Conservation (phyloP, 1,139 yeast species). For the Suhomyces yuchorum region DNA sequence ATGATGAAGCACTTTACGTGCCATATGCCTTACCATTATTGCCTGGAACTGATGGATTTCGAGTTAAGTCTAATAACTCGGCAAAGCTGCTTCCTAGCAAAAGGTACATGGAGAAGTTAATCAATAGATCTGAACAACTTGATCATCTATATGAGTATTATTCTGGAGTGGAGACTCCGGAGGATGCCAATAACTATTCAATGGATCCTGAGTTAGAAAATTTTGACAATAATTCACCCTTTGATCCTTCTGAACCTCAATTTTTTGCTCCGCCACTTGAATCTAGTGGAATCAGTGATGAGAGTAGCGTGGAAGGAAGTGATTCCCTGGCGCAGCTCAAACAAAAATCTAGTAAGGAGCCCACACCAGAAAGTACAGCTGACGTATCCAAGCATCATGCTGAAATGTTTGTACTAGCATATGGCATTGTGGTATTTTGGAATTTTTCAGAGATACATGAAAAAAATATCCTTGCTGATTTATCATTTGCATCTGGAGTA, state of each 20-base stretch:
- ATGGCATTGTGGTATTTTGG: constrained; percentile 97
- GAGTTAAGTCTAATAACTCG: constrained; percentile 79
- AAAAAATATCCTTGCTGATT: constrained; percentile 88
- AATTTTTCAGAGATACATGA: constrained; percentile 92
- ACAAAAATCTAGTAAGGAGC: constrained; percentile 9
- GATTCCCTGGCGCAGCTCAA: background rate
- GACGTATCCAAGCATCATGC: constrained; percentile 76
- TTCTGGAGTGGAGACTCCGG: constrained; percentile 76
- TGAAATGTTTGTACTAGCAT: constrained; percentile 84
- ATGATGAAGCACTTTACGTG: constrained; percentile 89
- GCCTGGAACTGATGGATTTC: constrained; percentile 83
- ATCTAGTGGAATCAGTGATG: constrained; percentile 21
- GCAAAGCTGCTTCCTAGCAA: constrained; percentile 63
- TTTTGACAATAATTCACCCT: constrained; percentile 37
- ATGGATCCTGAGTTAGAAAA: constrained; percentile 51
- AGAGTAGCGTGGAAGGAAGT: constrained; percentile 13
- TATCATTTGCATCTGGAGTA: constrained; percentile 69
- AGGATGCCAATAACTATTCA: constrained; percentile 60
- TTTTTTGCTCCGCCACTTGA: constrained; percentile 48
- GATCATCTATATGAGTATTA: constrained; percentile 92
- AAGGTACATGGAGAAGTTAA: constrained; percentile 70
- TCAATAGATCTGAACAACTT: constrained; percentile 77
- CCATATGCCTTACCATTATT: constrained; percentile 86
- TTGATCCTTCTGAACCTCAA: constrained; percentile 54
- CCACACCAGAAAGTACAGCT: constrained; percentile 17